Evolutionary conservation across 106 monocot species (phyloP).

Genomic region (Hemerocallis citrina): DNA sequence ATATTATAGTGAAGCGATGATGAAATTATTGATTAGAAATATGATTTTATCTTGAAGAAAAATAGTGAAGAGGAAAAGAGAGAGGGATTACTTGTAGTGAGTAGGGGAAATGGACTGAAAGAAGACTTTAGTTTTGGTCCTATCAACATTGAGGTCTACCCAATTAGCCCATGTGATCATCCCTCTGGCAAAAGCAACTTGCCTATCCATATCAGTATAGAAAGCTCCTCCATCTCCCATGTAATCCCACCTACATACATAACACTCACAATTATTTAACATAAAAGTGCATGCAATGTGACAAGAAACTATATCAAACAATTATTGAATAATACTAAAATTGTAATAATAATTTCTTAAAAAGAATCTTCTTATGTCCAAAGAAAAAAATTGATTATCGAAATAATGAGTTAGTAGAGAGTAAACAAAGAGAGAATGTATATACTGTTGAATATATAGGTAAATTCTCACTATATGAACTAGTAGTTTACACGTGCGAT

Average conservation of each 20-base stretch:
- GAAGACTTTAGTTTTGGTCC: slow-evolving; percentile 46
- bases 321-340: neutral
- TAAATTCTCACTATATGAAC: too few species aligned
- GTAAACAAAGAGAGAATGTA: neutral
- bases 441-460: too few species aligned
- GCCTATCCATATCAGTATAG: slow-evolving; percentile 61
- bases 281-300: neutral
- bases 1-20: too few species aligned
- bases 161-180: slow-evolving; percentile 66
- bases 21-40: too few species aligned
- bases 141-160: slow-evolving; percentile 45
- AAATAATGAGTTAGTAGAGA: neutral
- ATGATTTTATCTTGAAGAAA: too few species aligned
- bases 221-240: slow-evolving; percentile 42
- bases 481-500: too few species aligned
- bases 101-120: slow-evolving; percentile 69
- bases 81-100: slow-evolving; percentile 56
- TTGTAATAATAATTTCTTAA: too few species aligned
- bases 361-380: too few species aligned
- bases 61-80: slow-evolving; percentile 6
- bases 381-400: neutral
- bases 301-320: neutral
- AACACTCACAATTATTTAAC: neutral
- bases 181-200: slow-evolving; percentile 47
- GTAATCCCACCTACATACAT: slow-evolving; percentile 63